A percentile compares a stretch with the other conserved stretches of the same genome.
These are phyloP conservation scores for Hypsizygus marmoreus DNA, from an alignment of 768 basidiomycete species.

Conservation along the genomic window DNA sequence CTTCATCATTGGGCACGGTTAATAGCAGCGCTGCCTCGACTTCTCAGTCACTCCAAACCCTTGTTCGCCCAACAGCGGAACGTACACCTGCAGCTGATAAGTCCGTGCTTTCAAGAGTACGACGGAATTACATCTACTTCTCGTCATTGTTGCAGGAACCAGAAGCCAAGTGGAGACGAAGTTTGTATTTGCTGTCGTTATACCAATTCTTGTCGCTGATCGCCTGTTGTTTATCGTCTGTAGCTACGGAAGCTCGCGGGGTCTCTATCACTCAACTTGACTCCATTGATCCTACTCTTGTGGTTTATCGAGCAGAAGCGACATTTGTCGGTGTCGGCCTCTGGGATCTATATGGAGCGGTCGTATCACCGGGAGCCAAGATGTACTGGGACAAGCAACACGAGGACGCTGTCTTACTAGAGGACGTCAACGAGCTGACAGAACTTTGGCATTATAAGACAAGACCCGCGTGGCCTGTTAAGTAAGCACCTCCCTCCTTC, in stretches of 20 bases:
- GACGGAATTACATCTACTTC: constrained; percentile 96
- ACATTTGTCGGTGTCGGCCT: constrained; percentile 95
- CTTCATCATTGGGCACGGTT: constrained; percentile 58
- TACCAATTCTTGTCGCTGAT: constrained; percentile 9
- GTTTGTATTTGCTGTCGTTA: constrained; percentile 45
- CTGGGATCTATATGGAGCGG: constrained; percentile 91
- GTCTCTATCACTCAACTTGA: constrained; percentile 95
- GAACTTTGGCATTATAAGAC: constrained; percentile 94
- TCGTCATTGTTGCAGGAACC: constrained; percentile 96
- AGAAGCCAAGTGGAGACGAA: constrained; percentile 94
- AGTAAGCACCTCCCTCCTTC: constrained; percentile 54
- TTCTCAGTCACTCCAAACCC: constrained; percentile 30
- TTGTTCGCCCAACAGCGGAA: constrained; percentile 40
- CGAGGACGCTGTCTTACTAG: constrained; percentile 82
- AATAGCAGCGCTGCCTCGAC: constrained; percentile 48
- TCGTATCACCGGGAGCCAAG: constrained; percentile 83
- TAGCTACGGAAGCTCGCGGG: constrained; percentile 83
- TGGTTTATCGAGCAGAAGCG: constrained; percentile 95
- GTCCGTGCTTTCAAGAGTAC: constrained; percentile 81
- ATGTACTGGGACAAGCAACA: constrained; percentile 88
- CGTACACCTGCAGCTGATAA: constrained; percentile 71
- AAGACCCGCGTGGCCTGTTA: constrained; percentile 91
- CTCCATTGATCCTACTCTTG: constrained; percentile 94
- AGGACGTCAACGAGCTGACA: constrained; percentile 88
- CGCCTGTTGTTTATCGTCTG: constrained; percentile 10